Percentiles rank a stretch among this genome's conserved stretches.
Conservation (phyloP, 2,329 filamentous ascomycete genomes). For the Albophoma yamanashiensis region DNA sequence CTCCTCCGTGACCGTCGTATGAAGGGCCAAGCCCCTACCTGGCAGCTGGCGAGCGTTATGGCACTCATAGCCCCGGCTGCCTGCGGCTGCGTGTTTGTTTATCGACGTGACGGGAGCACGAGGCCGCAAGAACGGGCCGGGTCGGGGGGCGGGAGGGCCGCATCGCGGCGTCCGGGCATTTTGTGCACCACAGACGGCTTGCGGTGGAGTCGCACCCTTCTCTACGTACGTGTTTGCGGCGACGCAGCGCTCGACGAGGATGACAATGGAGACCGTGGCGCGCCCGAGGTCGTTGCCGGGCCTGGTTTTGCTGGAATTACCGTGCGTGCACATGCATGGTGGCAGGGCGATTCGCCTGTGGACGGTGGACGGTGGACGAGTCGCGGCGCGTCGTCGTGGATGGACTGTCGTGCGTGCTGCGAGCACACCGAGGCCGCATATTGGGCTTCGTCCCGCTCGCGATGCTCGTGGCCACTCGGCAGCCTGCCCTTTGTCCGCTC, state of each 20-base stretch:
- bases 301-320: background rate
- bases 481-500: background rate
- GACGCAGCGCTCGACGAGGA: background rate
- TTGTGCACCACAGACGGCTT: background rate
- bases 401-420: background rate
- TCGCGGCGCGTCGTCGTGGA: background rate
- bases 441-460: background rate
- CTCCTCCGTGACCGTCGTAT: background rate
- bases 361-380: background rate
- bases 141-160: background rate
- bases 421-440: slow-evolving; percentile 1
- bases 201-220: background rate
- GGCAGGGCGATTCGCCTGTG: background rate
- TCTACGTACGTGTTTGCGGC: background rate
- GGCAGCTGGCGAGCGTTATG: background rate
- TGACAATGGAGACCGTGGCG: background rate
- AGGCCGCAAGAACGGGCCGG: background rate
- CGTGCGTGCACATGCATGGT: background rate
- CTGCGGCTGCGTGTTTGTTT: background rate
- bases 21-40: background rate
- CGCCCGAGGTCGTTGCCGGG: too few species aligned
- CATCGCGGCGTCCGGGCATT: background rate
- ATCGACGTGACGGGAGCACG: background rate
- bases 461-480: background rate
- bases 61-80: background rate